Base-by-base conservation (phyloP, 2,329 filamentous ascomycete species). In the Dendrostoma leiphaemia region DNA sequence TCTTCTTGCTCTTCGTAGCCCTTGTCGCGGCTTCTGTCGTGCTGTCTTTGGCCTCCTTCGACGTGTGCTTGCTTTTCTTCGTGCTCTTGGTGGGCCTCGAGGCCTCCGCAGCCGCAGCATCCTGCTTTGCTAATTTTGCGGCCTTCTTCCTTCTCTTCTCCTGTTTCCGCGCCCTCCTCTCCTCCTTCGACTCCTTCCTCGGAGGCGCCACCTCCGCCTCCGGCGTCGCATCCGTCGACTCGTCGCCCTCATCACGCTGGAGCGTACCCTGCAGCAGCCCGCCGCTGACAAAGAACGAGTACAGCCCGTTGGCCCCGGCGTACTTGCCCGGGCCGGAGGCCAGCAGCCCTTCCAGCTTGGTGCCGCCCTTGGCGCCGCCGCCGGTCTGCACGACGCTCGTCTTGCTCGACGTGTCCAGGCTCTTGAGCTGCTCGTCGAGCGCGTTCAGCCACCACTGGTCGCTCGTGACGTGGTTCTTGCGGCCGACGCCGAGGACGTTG, bases 391-490 rank as follows among this genome's bases (percentile, higher is more conserved):
- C 71, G 53, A 84, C 74, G 62, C 76, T 73, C 50, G 83, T 78
- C 61, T 81, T 71, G 60, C 78, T 77, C 23, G 79, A 77, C 1
- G 81, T 84, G 66, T 89, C 88, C 50, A 96, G 79, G 4, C 87
- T 89, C 70, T 94, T 89, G 60, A 97, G 75, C 53, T 92, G 91
- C 68, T 91, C 86, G 71, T 97, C 93, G 62, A 96, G 97, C 10
- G 94, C 94, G 55, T 90, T 88, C 71, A 96, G 80, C 94, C 94
- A 99, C 94, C 94, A 99, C 69, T 96, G 91, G 67, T 97, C 93
- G 62, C 79, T 82, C 21, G 80, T 82, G 59, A 79, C 79, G 59
- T 84, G 81, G 54, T 79, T 77, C 69, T 90, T 91, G 67, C 89
- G 85, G 51, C 93, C 93, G 5, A 97, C 77, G 23, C 93, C 93